phyloP scores from a whole-genome alignment of 805 yeast species.

The Wickerhamomyces rabaulensis region DNA sequence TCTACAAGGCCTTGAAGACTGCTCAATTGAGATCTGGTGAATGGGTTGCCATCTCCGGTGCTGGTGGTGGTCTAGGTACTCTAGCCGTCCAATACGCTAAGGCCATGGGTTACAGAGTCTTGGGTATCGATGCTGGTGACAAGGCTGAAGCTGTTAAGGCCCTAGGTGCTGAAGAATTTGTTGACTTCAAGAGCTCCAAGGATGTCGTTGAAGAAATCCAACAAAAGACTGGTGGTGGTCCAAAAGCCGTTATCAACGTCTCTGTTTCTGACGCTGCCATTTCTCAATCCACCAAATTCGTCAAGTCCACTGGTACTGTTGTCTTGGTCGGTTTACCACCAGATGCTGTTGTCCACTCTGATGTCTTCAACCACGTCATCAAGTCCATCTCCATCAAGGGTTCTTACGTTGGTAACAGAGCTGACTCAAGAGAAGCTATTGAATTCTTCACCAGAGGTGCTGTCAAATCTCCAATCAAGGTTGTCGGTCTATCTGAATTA shows the following conservation, averaged over 20 bases:
- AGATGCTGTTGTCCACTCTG: conserved; percentile 60
- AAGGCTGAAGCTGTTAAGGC: conserved; percentile 19
- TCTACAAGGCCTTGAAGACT: conserved; percentile 82
- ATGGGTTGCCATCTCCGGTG: conserved; percentile 30
- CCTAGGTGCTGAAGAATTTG: conserved; percentile 58
- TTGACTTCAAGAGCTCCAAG: conserved; percentile 50
- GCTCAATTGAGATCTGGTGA: conserved; percentile 59
- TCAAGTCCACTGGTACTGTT: conserved; percentile 62
- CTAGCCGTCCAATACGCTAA: conserved; percentile 14
- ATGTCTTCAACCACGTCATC: conserved; percentile 67
- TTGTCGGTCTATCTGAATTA: conserved; percentile 51
- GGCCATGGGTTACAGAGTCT: conserved; percentile 14
- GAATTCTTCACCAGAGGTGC: conserved; percentile 67
- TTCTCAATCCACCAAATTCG: conserved; percentile 50
- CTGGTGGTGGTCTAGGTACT: conserved; percentile 15
- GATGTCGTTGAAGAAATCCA: conserved; percentile 50
- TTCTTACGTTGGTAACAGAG: conserved; percentile 84
- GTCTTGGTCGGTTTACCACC: conserved; percentile 75
- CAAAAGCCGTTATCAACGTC: conserved; percentile 65
- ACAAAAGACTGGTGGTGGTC: conserved; percentile 61
- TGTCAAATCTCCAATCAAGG: conserved; percentile 56
- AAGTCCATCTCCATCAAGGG: conserved; percentile 68
- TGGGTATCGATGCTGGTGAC: conserved; percentile 13
- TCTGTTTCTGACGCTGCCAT: conserved; percentile 68
- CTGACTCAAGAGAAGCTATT: conserved; percentile 72